Conservation (phyloP, 1,139 yeast genomes). For the Zygoascus meyerae region DNA sequence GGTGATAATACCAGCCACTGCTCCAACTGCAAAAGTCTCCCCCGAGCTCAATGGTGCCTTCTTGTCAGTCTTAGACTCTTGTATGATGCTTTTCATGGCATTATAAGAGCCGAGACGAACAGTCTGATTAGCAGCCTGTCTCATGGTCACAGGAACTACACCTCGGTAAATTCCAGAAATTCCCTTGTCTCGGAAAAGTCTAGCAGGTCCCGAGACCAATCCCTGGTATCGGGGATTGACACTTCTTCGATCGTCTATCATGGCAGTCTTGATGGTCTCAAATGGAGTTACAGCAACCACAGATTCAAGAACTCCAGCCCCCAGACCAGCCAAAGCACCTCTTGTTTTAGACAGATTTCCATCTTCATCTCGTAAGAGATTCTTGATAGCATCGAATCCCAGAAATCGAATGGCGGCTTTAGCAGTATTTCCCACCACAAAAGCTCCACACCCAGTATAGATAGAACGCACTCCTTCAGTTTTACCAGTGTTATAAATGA, state of each 20-base stretch:
- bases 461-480: slow-evolving; percentile 75
- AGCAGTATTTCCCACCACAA: slow-evolving; percentile 90
- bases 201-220: slow-evolving; percentile 53
- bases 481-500: slow-evolving; percentile 67
- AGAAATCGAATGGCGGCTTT: slow-evolving; percentile 91
- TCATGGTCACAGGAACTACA: slow-evolving; percentile 81
- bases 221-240: slow-evolving; percentile 72
- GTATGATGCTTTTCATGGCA: slow-evolving; percentile 75
- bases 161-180: slow-evolving; percentile 82
- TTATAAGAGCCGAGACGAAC: slow-evolving; percentile 92
- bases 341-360: slow-evolving; percentile 86
- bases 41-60: slow-evolving; percentile 66
- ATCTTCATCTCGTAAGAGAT: slow-evolving; percentile 66
- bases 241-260: slow-evolving; percentile 85
- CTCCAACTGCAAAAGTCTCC: slow-evolving; percentile 83
- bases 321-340: slow-evolving; percentile 91
- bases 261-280: slow-evolving; percentile 92
- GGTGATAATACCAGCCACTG: slow-evolving; percentile 87
- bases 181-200: slow-evolving; percentile 71
- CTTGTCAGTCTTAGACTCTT: slow-evolving; percentile 49
- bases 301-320: slow-evolving; percentile 91
- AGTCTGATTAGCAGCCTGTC: slow-evolving; percentile 95
- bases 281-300: slow-evolving; percentile 94
- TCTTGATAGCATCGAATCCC: slow-evolving; percentile 85
- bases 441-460: slow-evolving; percentile 97